Conservation (phyloP, 176 grass and related monocot species). For the Pontederia paniculata region DNA sequence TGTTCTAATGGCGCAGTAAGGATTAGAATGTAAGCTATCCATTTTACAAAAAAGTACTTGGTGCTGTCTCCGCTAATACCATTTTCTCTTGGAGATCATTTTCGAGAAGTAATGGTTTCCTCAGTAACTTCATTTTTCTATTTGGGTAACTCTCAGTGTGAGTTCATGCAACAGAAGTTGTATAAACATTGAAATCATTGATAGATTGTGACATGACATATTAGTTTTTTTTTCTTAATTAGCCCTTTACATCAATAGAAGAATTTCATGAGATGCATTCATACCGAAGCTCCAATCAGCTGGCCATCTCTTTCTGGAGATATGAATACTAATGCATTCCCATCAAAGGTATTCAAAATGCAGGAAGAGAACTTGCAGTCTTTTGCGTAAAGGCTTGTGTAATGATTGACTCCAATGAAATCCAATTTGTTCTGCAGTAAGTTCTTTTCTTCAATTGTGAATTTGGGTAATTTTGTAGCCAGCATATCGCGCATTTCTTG, state of each 20-base stretch:
- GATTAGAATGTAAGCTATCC: no score
- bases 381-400: constrained; percentile 33
- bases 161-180: no score
- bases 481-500: constrained; percentile 34
- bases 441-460: constrained; percentile 34
- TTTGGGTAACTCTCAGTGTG: no score
- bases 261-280: background rate
- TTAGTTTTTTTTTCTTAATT: no score
- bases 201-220: no score
- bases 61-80: no score
- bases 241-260: no score
- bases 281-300: constrained; percentile 36
- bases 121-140: no score
- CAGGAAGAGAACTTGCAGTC: constrained; percentile 51
- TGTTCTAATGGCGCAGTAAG: background rate
- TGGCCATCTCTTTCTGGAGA: constrained; percentile 18
- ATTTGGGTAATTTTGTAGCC: constrained; percentile 27
- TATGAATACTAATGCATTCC: constrained; percentile 22
- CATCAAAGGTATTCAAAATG: constrained; percentile 7
- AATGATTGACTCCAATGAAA: constrained; percentile 70
- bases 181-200: no score
- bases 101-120: no score
- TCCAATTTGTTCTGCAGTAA: constrained; percentile 29
- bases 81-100: no score
- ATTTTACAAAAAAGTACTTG: no score